phyloP scores from a whole-genome alignment of 2,329 filamentous ascomycete species.

The Chaetomium olivaceum region DNA sequence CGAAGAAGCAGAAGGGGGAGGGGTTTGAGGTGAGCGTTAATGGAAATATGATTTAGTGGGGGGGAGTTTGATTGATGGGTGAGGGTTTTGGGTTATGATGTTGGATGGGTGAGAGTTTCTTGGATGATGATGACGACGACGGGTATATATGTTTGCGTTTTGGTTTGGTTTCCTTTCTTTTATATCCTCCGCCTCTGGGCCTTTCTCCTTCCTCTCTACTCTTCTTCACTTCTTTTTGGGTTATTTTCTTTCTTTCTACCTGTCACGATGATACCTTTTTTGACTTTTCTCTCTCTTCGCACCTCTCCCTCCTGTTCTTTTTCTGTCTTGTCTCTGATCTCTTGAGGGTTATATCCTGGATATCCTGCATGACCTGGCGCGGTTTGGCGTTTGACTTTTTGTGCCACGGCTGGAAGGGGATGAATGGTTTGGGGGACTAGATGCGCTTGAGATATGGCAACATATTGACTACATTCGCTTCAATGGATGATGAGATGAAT shows the following conservation, averaged over 20 bases:
- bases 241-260: slow-evolving; percentile 18
- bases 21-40: slow-evolving; percentile 83
- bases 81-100: background rate
- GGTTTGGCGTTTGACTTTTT: slow-evolving; percentile 20
- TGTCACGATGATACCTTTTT: slow-evolving; percentile 26
- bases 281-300: slow-evolving; percentile 30
- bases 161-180: background rate
- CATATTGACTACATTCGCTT: slow-evolving; percentile 18
- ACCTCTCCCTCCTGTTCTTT: slow-evolving; percentile 28
- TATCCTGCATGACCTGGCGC: slow-evolving; percentile 23
- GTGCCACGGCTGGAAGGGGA: background rate
- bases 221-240: slow-evolving; percentile 1
- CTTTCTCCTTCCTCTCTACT: slow-evolving; percentile 5
- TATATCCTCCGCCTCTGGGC: background rate
- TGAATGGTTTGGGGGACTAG: slow-evolving; percentile 5
- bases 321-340: slow-evolving; percentile 20
- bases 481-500: slow-evolving; percentile 5
- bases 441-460: slow-evolving; percentile 21
- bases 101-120: background rate
- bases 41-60: slow-evolving; percentile 68
- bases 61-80: background rate
- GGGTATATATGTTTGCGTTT: background rate
- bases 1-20: slow-evolving; percentile 78
- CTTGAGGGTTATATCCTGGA: slow-evolving; percentile 20
- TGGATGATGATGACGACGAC: background rate